Evolutionary conservation across 2,329 filamentous ascomycete species (phyloP), one percentile per base, ranked within the genome.

Genomic region (Cryphonectria nitschkei): DNA sequence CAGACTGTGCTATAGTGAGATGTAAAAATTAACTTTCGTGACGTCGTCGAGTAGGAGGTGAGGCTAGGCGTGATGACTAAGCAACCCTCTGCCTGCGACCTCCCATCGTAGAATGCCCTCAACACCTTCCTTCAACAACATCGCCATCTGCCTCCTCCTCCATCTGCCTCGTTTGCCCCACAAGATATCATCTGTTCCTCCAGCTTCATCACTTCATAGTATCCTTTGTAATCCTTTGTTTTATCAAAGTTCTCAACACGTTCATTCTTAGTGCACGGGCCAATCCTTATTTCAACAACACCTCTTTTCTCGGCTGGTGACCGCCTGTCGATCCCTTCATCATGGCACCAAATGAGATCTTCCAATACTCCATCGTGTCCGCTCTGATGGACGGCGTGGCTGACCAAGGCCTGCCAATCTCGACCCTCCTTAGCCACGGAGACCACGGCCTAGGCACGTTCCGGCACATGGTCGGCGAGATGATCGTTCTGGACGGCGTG

Each of bases 391-490:
- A 80, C 67, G 79, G 79, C 68, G 77, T 80, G 37, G 78, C 79
- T 65, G 76, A 76, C 32, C 74, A 76, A 19, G 79, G 79, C 70
- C 74, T 76, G 13, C 77, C 79, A 11, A 72, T 80, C 58, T 73
- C 77, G 0, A 67, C 67, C 11, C 72, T 81, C 32, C 73, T 81
- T 64, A 66, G 67, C 6, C 76, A 80, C 68, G 79, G 79, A 68
- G 74, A 80, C 75, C 78, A 79, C 72, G 80, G 80, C 29, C 75
- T 81, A 0, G 79, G 79, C 61, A 81, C 79, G 2, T 81, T 80
- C 69, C 74, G 75, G 26, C 64, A 76, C 75, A 80, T 81, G 76
- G 72, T 68, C 26, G 79, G 79, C 73, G 79, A 81, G 73, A 79
- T 81, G 77, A 79, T 81, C 63, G 69, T 81, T 16, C 70, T 80